Conservation (phyloP, 129 eudicot genomes). For the Rutidosis leptorrhynchoides region DNA sequence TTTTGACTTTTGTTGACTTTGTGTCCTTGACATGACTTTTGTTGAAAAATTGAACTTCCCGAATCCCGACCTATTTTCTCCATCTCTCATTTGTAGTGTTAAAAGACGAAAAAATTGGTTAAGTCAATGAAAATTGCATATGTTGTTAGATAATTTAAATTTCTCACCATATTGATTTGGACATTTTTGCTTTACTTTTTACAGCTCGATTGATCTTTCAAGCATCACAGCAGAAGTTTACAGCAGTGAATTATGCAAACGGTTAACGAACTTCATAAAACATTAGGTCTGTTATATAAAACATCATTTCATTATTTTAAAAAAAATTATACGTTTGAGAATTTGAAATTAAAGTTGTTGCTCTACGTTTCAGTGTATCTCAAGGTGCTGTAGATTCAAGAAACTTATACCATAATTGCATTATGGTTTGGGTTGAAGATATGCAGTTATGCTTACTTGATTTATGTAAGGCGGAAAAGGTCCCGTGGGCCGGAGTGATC, state of each 20-base stretch:
- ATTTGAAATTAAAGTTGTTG: neutral
- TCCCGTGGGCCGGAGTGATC: slow-evolving; percentile 74
- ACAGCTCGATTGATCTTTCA: slow-evolving; percentile 81
- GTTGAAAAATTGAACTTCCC: neutral
- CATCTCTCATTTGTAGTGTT: neutral
- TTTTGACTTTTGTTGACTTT: too few relatives aligned
- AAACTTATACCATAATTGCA: slow-evolving; percentile 63
- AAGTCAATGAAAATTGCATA: neutral
- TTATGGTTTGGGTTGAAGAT: slow-evolving; percentile 92
- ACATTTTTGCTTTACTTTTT: slow-evolving; percentile 21
- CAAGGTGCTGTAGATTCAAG: slow-evolving; percentile 77
- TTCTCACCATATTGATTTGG: neutral
- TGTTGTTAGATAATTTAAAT: neutral
- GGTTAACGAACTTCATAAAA: slow-evolving; percentile 95
- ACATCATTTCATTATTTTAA: slow-evolving; percentile 13
- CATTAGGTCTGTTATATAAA: slow-evolving; percentile 50
- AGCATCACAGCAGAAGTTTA: slow-evolving; percentile 78
- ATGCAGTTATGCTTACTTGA: slow-evolving; percentile 80
- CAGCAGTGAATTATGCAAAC: slow-evolving; percentile 66
- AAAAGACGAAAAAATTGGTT: neutral
- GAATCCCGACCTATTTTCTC: neutral
- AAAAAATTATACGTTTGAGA: neutral
- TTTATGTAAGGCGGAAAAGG: slow-evolving; percentile 88
- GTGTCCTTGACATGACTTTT: too few relatives aligned
- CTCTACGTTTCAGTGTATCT: slow-evolving; percentile 45